phyloP scores from a whole-genome alignment of 306 rosid genomes.

The Malus orientalis region DNA sequence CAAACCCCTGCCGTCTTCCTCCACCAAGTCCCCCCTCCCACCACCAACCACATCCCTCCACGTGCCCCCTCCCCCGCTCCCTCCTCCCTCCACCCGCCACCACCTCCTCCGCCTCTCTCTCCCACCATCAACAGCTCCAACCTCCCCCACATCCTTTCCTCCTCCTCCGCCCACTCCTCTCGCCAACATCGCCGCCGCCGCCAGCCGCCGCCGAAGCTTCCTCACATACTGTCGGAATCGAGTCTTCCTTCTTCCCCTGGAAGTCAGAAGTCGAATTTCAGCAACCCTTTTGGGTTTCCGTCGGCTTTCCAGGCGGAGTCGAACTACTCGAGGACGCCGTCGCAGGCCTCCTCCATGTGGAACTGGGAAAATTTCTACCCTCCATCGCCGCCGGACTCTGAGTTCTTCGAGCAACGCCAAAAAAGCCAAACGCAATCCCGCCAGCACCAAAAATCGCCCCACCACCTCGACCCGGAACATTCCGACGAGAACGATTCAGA shows the following conservation, averaged over 20 bases:
- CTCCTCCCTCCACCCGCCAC: slow-evolving; percentile 36
- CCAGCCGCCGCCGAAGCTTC: slow-evolving; percentile 53
- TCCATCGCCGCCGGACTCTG: slow-evolving; percentile 92
- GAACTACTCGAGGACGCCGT: slow-evolving; percentile 79
- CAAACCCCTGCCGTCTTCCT: slow-evolving; percentile 84
- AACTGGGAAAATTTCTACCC: slow-evolving; percentile 96
- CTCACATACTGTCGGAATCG: slow-evolving; percentile 88
- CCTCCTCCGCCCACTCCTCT: slow-evolving; percentile 17
- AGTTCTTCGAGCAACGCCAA: slow-evolving; percentile 45
- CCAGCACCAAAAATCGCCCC: neutral
- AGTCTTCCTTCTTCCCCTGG: slow-evolving; percentile 51
- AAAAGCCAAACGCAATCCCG: slow-evolving; percentile 6
- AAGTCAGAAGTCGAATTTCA: slow-evolving; percentile 49
- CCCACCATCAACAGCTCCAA: slow-evolving; percentile 55
- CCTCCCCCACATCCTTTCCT: slow-evolving; percentile 48
- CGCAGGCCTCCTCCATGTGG: slow-evolving; percentile 90
- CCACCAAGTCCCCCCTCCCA: slow-evolving; percentile 20
- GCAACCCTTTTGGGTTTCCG: slow-evolving; percentile 30
- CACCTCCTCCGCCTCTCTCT: slow-evolving; percentile 29
- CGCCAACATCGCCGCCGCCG: slow-evolving; percentile 38
- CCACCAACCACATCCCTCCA: slow-evolving; percentile 14
- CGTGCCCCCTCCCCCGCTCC: slow-evolving; percentile 41
- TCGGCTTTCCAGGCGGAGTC: slow-evolving; percentile 63
- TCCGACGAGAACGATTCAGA: slow-evolving; percentile 14
- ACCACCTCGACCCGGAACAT: slow-evolving; percentile 2